Base-by-base conservation (phyloP, 306 rosid genomes). In the Vigna angularis region DNA sequence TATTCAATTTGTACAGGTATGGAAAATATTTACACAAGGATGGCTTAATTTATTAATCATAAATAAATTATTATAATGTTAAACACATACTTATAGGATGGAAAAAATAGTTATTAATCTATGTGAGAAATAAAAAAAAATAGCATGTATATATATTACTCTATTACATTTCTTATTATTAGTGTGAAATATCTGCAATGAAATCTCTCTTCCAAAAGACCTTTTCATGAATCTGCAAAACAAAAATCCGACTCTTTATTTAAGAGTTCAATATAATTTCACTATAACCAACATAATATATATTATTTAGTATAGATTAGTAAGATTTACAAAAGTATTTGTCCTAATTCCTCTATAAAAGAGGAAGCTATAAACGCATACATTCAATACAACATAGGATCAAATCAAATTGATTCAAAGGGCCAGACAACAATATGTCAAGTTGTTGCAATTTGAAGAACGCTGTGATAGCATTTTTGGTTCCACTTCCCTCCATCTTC, bases 401-500 rank as follows among this genome's bases (percentile, higher is more conserved):
- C 18, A 5, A 51, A 61, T 59, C 58, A 61, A 48, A 61, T 47
- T 12, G 42, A 26, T 68, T 45, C 36, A 8, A 9, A 40, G 73
- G 8, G 12, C 30, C 36, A 45, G 24, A 49, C 57, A 61, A 36
- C 40, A 71, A 24, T 68, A 79, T 84, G 86, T 72, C 10, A 30
- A 24, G 28, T 56, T 51, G 26, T 4, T 26, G 77, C 45, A 90
- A 89, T 83, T 45, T 90, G 71, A 92, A 89, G 82, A 91, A 88
- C 69, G 93, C 85, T 20, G 81, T 59, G 16, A 61, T 89, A 62
- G 91, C 98, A 68, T 78, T 92, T 36, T 58, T 94, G 2, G 90
- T 84, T 83, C 96, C 96, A 28, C 87, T 94, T 74, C 98, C 98
- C 57, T 90, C 98, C 48, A 75, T 92, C 14, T 1, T 94, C 83